Conservation (phyloP, 164 flowering plant genomes). For the Vitis riparia region DNA sequence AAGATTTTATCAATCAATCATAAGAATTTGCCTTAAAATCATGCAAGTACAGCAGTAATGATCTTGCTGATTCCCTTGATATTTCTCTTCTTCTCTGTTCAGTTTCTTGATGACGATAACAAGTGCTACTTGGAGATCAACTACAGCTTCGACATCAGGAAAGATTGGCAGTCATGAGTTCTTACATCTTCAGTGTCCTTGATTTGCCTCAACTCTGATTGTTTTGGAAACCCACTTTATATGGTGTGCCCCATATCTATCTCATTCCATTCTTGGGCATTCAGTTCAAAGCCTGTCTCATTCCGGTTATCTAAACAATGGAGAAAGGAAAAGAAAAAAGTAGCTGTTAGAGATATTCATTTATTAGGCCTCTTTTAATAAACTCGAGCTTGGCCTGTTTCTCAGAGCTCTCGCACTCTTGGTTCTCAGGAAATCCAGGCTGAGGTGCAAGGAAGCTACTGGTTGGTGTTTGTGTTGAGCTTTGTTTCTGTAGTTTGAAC, state of each 20-base stretch:
- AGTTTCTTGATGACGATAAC: constrained; percentile 65
- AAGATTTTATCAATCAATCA: too few relatives aligned
- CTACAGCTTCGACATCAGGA: constrained; percentile 60
- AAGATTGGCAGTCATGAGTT: constrained; percentile 35
- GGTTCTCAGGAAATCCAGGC: too few relatives aligned
- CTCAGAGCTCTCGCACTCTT: neutral
- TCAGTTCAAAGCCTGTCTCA: constrained; percentile 2
- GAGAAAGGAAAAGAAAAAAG: constrained; percentile 1
- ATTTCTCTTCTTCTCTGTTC: constrained; percentile 13
- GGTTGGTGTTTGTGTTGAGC: neutral
- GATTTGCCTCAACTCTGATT: neutral
- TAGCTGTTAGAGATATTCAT: neutral
- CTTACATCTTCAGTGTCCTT: constrained; percentile 1
- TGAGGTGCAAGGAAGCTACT: too few relatives aligned
- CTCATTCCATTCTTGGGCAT: constrained; percentile 4
- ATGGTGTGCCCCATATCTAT: neutral
- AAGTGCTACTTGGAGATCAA: constrained; percentile 69
- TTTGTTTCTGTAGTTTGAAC: neutral
- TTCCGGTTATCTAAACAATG: constrained; percentile 10
- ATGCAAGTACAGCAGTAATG: neutral
- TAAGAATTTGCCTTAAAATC: too few relatives aligned
- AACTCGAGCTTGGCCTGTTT: neutral
- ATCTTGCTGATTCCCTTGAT: neutral
- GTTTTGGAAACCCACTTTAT: neutral
- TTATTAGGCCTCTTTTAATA: neutral